phyloP scores from a whole-genome alignment of 768 basidiomycete species.

The Russula sp. region DNA sequence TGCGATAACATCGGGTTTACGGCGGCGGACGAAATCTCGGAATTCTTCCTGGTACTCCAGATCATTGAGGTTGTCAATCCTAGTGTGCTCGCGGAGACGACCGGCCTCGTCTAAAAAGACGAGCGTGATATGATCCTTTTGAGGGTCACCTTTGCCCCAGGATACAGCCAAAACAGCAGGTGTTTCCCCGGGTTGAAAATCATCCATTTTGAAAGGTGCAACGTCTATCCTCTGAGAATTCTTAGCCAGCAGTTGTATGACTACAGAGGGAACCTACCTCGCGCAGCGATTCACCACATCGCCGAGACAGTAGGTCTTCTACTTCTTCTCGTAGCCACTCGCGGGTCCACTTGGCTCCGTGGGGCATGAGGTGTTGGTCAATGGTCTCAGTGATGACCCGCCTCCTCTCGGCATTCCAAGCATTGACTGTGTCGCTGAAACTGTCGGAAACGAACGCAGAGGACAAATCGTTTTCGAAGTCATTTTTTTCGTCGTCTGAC shows the following conservation, averaged over 20 bases:
- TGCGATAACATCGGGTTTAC: constrained; percentile 82
- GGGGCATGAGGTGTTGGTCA: constrained; percentile 74
- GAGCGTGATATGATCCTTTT: constrained; percentile 79
- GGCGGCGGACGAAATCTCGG: constrained; percentile 68
- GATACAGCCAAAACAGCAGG: constrained; percentile 83
- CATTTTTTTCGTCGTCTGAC: constrained; percentile 51
- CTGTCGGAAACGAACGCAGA: constrained; percentile 81
- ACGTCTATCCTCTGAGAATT: constrained; percentile 67
- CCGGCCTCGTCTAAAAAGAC: constrained; percentile 86
- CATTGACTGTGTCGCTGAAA: constrained; percentile 74
- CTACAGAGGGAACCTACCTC: constrained; percentile 42
- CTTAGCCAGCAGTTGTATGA: not conserved
- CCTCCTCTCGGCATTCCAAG: constrained; percentile 86
- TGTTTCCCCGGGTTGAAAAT: constrained; percentile 62
- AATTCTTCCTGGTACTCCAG: constrained; percentile 64
- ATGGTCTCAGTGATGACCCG: constrained; percentile 73
- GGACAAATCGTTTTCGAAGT: constrained; percentile 66
- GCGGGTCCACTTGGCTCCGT: constrained; percentile 80
- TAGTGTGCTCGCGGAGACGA: constrained; percentile 81
- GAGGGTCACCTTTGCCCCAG: constrained; percentile 92
- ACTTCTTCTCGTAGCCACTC: constrained; percentile 87
- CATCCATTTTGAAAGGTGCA: constrained; percentile 58
- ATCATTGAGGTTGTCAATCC: constrained; percentile 82
- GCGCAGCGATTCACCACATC: constrained; percentile 61
- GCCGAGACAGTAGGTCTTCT: constrained; percentile 71